phyloP scores from a whole-genome alignment of 345 rosid genomes.

The Populus pruinosa region DNA sequence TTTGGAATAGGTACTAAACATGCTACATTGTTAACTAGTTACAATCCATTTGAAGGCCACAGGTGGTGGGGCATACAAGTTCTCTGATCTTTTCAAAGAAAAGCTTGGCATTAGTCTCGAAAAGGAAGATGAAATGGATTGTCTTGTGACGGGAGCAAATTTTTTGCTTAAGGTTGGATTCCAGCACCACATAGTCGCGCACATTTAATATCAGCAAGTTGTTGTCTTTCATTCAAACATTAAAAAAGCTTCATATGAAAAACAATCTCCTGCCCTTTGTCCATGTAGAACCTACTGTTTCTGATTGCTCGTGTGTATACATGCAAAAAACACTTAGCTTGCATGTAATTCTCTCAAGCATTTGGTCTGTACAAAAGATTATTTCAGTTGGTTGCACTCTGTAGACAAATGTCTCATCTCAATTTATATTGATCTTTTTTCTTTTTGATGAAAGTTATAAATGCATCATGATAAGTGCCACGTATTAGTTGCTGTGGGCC shows the following conservation, averaged over 20 bases:
- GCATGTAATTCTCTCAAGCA: not conserved
- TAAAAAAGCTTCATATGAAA: not conserved
- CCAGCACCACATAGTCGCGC: not conserved
- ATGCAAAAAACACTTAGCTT: not conserved
- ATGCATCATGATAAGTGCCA: not conserved
- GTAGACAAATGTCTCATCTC: not conserved
- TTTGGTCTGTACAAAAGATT: not conserved
- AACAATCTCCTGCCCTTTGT: not conserved
- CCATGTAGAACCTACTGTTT: not conserved
- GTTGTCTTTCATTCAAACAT: not conserved
- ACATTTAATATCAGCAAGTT: slow-evolving; percentile 4
- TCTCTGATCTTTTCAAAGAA: slow-evolving; percentile 87
- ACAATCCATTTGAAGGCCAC: slow-evolving; percentile 68
- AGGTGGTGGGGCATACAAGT: slow-evolving; percentile 99
- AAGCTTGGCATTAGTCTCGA: slow-evolving; percentile 90
- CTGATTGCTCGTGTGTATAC: not conserved
- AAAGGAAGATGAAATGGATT: slow-evolving; percentile 98
- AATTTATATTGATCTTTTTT: not conserved
- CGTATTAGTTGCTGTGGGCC: not conserved
- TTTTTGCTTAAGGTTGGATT: slow-evolving; percentile 81
- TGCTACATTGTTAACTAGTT: slow-evolving; percentile 13
- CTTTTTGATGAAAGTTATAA: not conserved
- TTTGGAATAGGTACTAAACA: not conserved
- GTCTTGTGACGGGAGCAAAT: slow-evolving; percentile 97
- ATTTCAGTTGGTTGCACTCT: no score